Conservation (phyloP, 2,329 filamentous ascomycete genomes). For the Stenocarpella maydis region DNA sequence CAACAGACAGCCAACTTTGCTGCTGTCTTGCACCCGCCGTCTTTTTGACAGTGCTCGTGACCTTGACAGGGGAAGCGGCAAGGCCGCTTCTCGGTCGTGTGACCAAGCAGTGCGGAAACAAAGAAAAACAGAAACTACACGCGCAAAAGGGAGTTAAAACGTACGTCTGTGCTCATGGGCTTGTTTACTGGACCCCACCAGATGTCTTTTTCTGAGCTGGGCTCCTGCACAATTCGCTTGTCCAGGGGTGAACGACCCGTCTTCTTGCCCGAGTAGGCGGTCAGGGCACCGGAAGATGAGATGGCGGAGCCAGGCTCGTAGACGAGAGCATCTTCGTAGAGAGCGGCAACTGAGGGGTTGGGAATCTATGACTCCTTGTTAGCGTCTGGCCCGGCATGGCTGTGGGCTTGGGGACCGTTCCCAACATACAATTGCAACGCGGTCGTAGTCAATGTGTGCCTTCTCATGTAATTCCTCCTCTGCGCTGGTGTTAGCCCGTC, state of each 20-base stretch:
- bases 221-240: constrained; percentile 96
- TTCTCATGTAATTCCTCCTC: constrained; percentile 97
- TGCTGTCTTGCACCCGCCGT: background rate
- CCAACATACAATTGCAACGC: constrained; percentile 88
- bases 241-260: constrained; percentile 96
- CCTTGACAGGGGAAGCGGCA: constrained; percentile 15
- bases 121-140: constrained; percentile 22
- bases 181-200: constrained; percentile 99
- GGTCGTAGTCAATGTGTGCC: constrained; percentile 98
- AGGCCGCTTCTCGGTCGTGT: constrained; percentile 8
- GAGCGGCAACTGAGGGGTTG: constrained; percentile 92
- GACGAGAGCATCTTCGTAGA: constrained; percentile 96
- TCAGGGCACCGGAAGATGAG: constrained; percentile 92
- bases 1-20: constrained; percentile 22
- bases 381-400: constrained; percentile 31
- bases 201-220: constrained; percentile 86
- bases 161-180: constrained; percentile 96
- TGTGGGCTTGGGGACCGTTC: background rate
- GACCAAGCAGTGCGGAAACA: constrained; percentile 1
- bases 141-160: constrained; percentile 45
- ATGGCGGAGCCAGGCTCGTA: constrained; percentile 99
- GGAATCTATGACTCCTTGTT: constrained; percentile 62
- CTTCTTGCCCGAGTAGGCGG: constrained; percentile 97
- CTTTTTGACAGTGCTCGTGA: constrained; percentile 33
- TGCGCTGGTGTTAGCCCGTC: constrained; percentile 37